These are phyloP conservation scores for Protomyces arabidopsidicola DNA, from an alignment of 1,139 yeast species.

Conservation along the genomic window DNA sequence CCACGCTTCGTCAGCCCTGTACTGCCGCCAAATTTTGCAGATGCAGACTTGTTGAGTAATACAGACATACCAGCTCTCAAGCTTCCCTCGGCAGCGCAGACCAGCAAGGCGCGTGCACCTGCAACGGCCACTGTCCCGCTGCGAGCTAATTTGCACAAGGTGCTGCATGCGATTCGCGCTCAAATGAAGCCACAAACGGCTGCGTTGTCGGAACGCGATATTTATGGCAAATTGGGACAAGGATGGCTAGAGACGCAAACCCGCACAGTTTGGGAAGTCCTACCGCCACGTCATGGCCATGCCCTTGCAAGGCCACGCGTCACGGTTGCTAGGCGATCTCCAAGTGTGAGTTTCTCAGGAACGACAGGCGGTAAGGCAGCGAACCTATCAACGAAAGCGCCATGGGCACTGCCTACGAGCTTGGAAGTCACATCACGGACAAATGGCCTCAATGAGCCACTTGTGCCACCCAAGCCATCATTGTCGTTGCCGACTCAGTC, in stretches of 20 bases:
- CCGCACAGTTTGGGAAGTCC: constrained; percentile 16
- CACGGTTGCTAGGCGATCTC: not conserved
- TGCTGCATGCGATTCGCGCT: not conserved
- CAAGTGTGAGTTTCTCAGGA: not conserved
- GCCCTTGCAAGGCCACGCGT: constrained; percentile 7
- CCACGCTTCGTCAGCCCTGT: not conserved
- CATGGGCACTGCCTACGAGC: constrained; percentile 9
- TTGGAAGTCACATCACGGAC: constrained; percentile 5
- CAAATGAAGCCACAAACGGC: not conserved
- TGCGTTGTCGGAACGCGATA: not conserved
- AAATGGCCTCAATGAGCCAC: constrained; percentile 3
- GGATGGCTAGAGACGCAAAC: constrained; percentile 17
- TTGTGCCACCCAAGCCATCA: constrained; percentile 17
- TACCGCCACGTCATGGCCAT: not conserved
- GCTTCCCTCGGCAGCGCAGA: not conserved
- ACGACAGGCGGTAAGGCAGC: not conserved
- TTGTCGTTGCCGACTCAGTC: constrained; percentile 3
- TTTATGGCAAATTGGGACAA: not conserved
- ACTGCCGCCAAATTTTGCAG: not conserved
- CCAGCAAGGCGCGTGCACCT: not conserved
- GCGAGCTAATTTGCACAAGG: not conserved
- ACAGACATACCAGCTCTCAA: not conserved
- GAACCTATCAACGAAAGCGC: not conserved
- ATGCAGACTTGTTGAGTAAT: not conserved
- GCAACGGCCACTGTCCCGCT: not conserved